Base-by-base conservation (phyloP, 495 filamentous ascomycete genomes). In the Penicillium ucsense region DNA sequence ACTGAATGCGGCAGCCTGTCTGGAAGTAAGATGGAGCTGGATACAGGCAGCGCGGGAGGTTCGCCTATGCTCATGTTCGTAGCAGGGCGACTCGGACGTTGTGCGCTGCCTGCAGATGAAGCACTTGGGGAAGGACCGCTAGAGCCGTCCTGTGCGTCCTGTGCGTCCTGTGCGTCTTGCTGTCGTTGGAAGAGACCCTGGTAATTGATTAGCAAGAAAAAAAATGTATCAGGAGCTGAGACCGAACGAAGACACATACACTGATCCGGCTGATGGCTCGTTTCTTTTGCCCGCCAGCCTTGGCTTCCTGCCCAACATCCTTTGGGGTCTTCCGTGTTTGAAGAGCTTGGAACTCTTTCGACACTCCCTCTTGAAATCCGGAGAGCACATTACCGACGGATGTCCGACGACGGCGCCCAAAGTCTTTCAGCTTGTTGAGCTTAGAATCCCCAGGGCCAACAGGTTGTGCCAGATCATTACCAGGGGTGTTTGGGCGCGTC, bases 371-470 rank as follows among this genome's bases (percentile, higher is more conserved):
- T 44, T 59, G 55, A 35, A 59, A 41, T 6, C 51, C 53, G 20
- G 59, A 42, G 6, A 64, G 45, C 29, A 57, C 51, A 36, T 58
- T 46, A 10, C 62, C 57, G 34, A 61, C 53, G 2, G 66, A 70
- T 10, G 57, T 44, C 8, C 66, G 62, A 11, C 60, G 64, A 28
- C 63, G 57, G 32, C 47, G 59, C 30, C 59, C 53, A 12, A 67
- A 62, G 30, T 35, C 52, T 46, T 64, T 67, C 48, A 68, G 42
- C 44, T 64, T 69, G 27, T 56, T 55, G 43, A 62, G 61, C 29
- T 57, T 52, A 11, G 62, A 61, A 2, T 56, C 50, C 6, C 41
- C 45, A 4, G 53, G 41, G 10, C 31, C 42, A 5, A 51, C 36
- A 41, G 27, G 28, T 10, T 46, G 41, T 4, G 55, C 47, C 10